A percentile compares a stretch with the other conserved stretches of the same genome.
phyloP scores from a whole-genome alignment of 306 rosid species.

The Fragaria nilgerrensis region DNA sequence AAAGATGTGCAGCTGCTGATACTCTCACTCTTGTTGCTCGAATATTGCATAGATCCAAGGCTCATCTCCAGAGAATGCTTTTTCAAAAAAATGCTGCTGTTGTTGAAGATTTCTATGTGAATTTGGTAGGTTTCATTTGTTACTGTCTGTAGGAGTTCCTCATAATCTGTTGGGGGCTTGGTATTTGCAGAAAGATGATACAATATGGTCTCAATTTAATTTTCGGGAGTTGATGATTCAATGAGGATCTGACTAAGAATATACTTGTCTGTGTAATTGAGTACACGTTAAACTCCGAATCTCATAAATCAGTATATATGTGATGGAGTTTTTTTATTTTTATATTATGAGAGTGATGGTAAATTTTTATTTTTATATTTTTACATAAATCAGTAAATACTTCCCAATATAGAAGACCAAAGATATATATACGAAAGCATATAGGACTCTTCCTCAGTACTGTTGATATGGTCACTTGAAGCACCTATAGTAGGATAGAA shows the following conservation, averaged over 20 bases:
- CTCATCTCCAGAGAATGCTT: slow-evolving; percentile 88
- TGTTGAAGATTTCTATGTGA: slow-evolving; percentile 83
- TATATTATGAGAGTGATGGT: neutral
- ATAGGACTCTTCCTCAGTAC: neutral
- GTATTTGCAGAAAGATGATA: slow-evolving; percentile 15
- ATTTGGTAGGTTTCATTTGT: slow-evolving; percentile 63
- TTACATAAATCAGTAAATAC: neutral
- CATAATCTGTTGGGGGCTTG: slow-evolving; percentile 22
- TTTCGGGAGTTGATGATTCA: neutral
- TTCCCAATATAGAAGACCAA: neutral
- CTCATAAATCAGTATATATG: neutral
- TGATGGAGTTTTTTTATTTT: neutral
- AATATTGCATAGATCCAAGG: slow-evolving; percentile 81
- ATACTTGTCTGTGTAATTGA: neutral
- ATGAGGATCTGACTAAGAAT: neutral
- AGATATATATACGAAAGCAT: neutral
- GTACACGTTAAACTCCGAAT: neutral
- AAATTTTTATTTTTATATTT: no score
- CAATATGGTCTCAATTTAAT: neutral
- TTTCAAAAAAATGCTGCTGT: slow-evolving; percentile 74
- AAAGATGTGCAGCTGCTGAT: slow-evolving; percentile 94
- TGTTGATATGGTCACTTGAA: neutral
- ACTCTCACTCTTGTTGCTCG: slow-evolving; percentile 71
- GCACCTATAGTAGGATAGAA: neutral
- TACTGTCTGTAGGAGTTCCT: slow-evolving; percentile 12